Percentiles rank a stretch among this genome's conserved stretches.
Evolutionary conservation across 352 stramenopile genomes (phyloP).

Genomic region (Blastocystis sp.): DNA sequence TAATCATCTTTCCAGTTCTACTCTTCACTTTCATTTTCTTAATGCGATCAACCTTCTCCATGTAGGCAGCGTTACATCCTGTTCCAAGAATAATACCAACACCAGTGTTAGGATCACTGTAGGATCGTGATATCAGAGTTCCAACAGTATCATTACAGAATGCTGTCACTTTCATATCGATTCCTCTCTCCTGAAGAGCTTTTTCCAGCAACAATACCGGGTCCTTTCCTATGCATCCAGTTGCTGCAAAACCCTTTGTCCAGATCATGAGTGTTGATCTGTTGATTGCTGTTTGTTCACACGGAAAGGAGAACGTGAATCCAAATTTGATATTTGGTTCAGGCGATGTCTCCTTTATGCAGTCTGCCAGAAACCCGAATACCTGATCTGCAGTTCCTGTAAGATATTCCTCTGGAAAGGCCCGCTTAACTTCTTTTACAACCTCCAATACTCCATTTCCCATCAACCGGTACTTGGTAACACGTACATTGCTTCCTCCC

Average conservation of each 20-base stretch:
- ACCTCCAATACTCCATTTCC: conserved; percentile 57
- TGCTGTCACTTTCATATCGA: conserved; percentile 69
- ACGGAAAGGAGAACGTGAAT: conserved; percentile 73
- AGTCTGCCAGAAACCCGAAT: conserved; percentile 61
- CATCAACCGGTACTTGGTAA: conserved; percentile 19
- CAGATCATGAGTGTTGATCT: conserved; percentile 70
- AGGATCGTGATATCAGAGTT: conserved; percentile 71
- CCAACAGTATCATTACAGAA: conserved; percentile 73
- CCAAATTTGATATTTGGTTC: conserved; percentile 57
- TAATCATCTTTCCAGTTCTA: conserved; percentile 70
- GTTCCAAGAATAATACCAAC: conserved; percentile 73
- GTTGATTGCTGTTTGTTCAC: conserved; percentile 70
- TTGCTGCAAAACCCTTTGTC: conserved; percentile 71
- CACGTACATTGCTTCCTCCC: conserved; percentile 59
- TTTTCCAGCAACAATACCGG: conserved; percentile 69
- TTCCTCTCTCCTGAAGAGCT: conserved; percentile 59
- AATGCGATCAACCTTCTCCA: conserved; percentile 70
- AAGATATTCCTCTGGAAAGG: conserved; percentile 48
- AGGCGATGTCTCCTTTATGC: conserved; percentile 8
- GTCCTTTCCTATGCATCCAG: conserved; percentile 70
- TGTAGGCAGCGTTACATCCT: conserved; percentile 72
- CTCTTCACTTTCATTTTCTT: conserved; percentile 65
- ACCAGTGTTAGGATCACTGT: conserved; percentile 66
- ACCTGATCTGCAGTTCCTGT: conserved; percentile 60
- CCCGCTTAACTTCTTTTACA: conserved; percentile 59